Percentiles rank a stretch among this genome's conserved stretches.
These are phyloP conservation scores for Penicillium taxi DNA, from an alignment of 495 filamentous ascomycete genomes.

Conservation along the genomic window DNA sequence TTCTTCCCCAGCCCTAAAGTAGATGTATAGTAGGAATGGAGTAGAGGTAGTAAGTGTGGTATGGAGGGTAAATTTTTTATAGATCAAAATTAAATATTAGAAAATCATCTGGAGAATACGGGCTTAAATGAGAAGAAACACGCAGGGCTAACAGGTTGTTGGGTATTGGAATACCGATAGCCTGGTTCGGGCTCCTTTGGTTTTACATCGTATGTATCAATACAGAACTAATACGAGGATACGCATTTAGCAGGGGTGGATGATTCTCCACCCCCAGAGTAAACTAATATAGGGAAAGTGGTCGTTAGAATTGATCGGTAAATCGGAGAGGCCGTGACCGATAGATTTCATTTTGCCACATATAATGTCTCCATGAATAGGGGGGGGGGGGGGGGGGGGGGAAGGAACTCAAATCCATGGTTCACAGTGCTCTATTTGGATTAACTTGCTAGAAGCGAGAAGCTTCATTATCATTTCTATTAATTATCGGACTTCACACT, in stretches of 20 bases:
- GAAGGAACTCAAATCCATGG: too few species aligned
- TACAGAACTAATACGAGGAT: conserved; percentile 6
- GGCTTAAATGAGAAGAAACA: conserved; percentile 18
- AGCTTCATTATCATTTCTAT: too few species aligned
- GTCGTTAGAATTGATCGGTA: too few species aligned
- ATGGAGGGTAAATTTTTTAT: conserved; percentile 11
- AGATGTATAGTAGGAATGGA: not conserved
- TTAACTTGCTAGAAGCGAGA: too few species aligned
- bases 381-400: too few species aligned
- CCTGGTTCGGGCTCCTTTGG: conserved; percentile 20
- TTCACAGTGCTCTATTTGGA: too few species aligned
- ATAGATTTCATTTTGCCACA: too few species aligned
- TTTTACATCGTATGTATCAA: conserved; percentile 10
- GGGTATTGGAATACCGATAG: conserved; percentile 19
- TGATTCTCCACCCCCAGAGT: conserved; percentile 15
- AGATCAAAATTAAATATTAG: conserved; percentile 15
- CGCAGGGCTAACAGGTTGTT: conserved; percentile 17
- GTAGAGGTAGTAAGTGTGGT: not conserved
- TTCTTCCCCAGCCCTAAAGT: too few species aligned
- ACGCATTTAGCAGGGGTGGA: conserved; percentile 2
- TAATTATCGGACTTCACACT: too few species aligned
- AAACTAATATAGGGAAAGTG: too few species aligned
- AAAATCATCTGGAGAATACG: conserved; percentile 19
- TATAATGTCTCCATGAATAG: too few species aligned
- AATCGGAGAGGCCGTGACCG: too few species aligned